Evolutionary conservation across 805 yeast species (phyloP).

Genomic region (Nakazawaea laoshanensis): DNA sequence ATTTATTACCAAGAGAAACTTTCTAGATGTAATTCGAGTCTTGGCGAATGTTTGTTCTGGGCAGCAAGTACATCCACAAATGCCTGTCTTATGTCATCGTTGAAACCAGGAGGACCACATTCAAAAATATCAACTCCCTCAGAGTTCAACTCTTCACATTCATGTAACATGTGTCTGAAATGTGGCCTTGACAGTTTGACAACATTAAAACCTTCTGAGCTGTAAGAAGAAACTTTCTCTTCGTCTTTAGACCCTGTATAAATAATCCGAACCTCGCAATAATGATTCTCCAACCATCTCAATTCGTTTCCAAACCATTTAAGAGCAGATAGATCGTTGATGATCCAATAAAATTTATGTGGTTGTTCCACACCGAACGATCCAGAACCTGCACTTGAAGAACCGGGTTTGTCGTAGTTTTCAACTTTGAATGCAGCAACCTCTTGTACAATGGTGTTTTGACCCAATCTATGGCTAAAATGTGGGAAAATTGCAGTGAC

Average conservation of each 20-base stretch:
- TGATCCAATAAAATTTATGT: constrained; percentile 15
- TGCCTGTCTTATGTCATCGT: constrained; percentile 9
- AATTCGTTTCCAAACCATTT: constrained; percentile 11
- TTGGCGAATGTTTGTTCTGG: neutral
- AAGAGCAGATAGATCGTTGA: constrained; percentile 13
- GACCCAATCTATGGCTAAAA: too few species aligned
- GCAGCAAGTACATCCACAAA: constrained; percentile 4
- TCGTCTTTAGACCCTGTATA: constrained; percentile 5
- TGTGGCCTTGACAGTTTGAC: constrained; percentile 2
- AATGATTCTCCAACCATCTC: constrained; percentile 7
- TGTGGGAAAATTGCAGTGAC: constrained; percentile 14
- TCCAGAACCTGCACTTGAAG: too few species aligned
- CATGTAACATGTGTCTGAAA: neutral
- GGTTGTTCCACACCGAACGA: too few species aligned
- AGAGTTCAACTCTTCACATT: neutral
- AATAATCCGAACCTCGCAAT: constrained; percentile 11
- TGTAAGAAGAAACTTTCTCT: too few species aligned
- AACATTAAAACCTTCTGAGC: too few species aligned
- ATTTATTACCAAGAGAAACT: constrained; percentile 6
- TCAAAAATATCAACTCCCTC: constrained; percentile 2
- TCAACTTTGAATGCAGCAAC: too few species aligned
- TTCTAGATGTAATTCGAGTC: constrained; percentile 1
- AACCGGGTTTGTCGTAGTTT: too few species aligned
- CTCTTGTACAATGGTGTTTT: too few species aligned
- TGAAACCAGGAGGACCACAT: constrained; percentile 11